Conservation (phyloP, 2,329 filamentous ascomycete genomes). For the Dactylella cylindrospora region DNA sequence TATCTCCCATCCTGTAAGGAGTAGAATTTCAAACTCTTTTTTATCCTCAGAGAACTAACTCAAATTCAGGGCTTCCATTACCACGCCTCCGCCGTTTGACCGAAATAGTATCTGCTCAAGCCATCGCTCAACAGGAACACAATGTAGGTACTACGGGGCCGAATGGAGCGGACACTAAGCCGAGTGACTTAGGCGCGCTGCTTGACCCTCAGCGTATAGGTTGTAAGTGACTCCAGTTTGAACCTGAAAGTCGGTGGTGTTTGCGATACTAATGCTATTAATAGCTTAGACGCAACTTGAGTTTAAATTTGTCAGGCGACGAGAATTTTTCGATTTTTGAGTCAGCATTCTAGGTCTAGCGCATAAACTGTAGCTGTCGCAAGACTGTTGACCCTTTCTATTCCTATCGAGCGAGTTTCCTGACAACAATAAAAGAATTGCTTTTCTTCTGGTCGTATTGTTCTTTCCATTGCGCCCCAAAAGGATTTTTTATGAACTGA, state of each 20-base stretch:
- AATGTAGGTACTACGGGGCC: constrained; percentile 3
- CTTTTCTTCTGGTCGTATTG: neutral
- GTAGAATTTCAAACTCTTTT: constrained; percentile 88
- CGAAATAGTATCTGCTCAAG: constrained; percentile 93
- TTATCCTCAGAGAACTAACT: neutral
- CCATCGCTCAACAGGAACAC: constrained; percentile 85
- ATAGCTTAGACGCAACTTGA: constrained; percentile 21
- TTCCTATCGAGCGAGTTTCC: too few species aligned
- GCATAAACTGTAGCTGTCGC: too few species aligned
- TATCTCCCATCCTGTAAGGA: constrained; percentile 94
- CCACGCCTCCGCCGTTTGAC: constrained; percentile 80
- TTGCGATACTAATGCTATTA: constrained; percentile 5
- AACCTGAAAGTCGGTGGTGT: too few species aligned
- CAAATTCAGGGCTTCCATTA: constrained; percentile 45
- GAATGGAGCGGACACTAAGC: constrained; percentile 18
- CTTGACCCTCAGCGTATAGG: constrained; percentile 37
- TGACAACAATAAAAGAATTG: too few species aligned
- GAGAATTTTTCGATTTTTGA: neutral
- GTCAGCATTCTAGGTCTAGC: too few species aligned
- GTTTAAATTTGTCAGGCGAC: too few species aligned
- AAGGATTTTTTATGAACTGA: too few species aligned
- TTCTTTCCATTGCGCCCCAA: neutral
- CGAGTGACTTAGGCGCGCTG: constrained; percentile 36
- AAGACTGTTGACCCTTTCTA: too few species aligned
- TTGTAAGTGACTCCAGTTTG: constrained; percentile 11